phyloP scores from a whole-genome alignment of 169 alveolate genomes.

The Nephromyces sp. region DNA sequence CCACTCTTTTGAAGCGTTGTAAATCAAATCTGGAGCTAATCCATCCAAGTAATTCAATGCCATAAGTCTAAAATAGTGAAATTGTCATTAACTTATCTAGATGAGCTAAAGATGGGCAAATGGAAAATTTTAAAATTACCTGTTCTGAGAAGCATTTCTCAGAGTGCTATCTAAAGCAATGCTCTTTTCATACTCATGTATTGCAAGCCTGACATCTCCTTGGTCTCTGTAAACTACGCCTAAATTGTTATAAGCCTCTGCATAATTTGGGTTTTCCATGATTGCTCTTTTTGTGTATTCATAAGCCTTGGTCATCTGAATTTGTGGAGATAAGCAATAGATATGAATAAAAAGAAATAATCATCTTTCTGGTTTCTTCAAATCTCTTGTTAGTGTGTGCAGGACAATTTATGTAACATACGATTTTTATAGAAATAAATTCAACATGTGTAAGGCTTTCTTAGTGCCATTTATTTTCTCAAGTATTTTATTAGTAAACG shows the following conservation, averaged over 20 bases:
- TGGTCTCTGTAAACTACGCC: slow-evolving; percentile 33
- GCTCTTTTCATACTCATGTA: slow-evolving; percentile 12
- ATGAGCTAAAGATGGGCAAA: not conserved
- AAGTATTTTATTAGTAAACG: too few species aligned
- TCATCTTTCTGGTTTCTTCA: too few species aligned
- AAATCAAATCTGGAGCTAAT: not conserved
- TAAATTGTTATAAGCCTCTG: slow-evolving; percentile 37
- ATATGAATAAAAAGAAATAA: too few species aligned
- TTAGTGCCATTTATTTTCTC: too few species aligned
- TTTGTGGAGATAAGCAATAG: not conserved
- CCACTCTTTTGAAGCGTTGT: not conserved
- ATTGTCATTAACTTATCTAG: not conserved
- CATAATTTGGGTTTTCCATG: slow-evolving; percentile 15
- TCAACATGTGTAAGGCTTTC: too few species aligned
- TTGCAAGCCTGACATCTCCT: slow-evolving; percentile 18
- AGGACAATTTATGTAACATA: too few species aligned
- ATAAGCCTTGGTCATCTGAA: slow-evolving; percentile 24
- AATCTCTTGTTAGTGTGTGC: too few species aligned
- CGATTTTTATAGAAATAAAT: too few species aligned
- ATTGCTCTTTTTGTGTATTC: slow-evolving; percentile 5
- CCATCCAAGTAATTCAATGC: slow-evolving; percentile 19
- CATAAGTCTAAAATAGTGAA: not conserved
- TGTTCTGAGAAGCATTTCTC: slow-evolving; percentile 12
- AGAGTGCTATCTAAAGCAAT: not conserved
- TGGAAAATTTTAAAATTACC: not conserved